A percentile compares a stretch with the other conserved stretches of the same genome.
Evolutionary conservation across 352 stramenopile genomes (phyloP).

Genomic region (Elongisporangium prolatum): DNA sequence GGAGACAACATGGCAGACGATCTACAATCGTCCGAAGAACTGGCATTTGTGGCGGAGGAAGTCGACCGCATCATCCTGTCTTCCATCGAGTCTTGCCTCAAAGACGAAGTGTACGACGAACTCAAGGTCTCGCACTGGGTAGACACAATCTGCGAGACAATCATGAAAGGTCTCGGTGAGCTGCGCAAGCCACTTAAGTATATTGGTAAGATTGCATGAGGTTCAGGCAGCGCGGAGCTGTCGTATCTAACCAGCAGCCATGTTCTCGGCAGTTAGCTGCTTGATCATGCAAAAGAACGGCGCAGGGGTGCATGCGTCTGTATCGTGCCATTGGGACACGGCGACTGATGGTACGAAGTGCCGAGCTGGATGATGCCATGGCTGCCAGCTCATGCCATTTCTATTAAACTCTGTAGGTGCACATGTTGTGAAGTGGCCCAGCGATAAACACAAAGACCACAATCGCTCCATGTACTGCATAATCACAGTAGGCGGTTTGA

Average conservation of each 20-base stretch:
- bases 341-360: conserved; percentile 74
- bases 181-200: conserved; percentile 93
- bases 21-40: conserved; percentile 84
- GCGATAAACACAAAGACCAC: conserved; percentile 88
- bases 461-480: conserved; percentile 89
- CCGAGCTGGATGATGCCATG: background rate
- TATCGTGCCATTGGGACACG: conserved; percentile 91
- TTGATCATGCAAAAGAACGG: conserved; percentile 94
- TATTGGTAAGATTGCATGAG: conserved; percentile 36
- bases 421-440: conserved; percentile 86
- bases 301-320: conserved; percentile 82
- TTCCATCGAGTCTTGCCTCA: conserved; percentile 78
- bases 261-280: conserved; percentile 59
- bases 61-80: conserved; percentile 86
- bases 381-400: background rate
- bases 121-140: conserved; percentile 85
- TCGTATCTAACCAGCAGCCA: conserved; percentile 7
- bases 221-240: background rate
- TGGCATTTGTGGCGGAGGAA: conserved; percentile 90
- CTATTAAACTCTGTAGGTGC: conserved; percentile 27
- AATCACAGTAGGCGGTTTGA: conserved; percentile 81
- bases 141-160: conserved; percentile 87
- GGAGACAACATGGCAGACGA: conserved; percentile 58
- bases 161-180: conserved; percentile 84
- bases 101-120: conserved; percentile 87